Percentiles rank a stretch among this genome's conserved stretches.
Conservation (phyloP, 345 rosid genomes). For the Gossypium arboreum region DNA sequence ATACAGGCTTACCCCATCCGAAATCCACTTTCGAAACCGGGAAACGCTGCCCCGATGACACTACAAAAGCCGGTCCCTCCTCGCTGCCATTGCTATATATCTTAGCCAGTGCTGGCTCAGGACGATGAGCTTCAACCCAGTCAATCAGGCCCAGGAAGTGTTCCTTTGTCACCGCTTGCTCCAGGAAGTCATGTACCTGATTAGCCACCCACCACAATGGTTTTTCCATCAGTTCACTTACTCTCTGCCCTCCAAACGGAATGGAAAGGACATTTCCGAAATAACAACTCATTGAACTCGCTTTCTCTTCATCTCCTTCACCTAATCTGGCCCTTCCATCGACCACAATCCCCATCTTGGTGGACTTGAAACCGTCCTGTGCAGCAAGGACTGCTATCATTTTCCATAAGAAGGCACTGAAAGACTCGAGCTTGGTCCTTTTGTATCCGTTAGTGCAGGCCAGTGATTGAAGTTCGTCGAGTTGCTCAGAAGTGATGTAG, state of each 20-base stretch:
- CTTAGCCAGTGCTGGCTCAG: conserved; percentile 40
- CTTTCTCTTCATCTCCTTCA: neutral
- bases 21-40: conserved; percentile 41
- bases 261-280: conserved; percentile 70
- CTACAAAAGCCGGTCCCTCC: conserved; percentile 51
- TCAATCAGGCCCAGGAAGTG: conserved; percentile 65
- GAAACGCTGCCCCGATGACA: conserved; percentile 59
- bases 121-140: conserved; percentile 64
- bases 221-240: conserved; percentile 26
- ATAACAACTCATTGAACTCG: conserved; percentile 26
- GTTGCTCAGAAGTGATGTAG: conserved; percentile 26
- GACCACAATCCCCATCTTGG: conserved; percentile 57
- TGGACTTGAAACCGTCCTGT: neutral
- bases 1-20: conserved; percentile 52
- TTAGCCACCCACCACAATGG: conserved; percentile 47
- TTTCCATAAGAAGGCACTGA: conserved; percentile 60
- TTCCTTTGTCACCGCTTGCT: conserved; percentile 33
- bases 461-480: conserved; percentile 32
- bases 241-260: conserved; percentile 33
- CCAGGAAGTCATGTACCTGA: conserved; percentile 45
- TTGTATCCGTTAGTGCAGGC: conserved; percentile 31
- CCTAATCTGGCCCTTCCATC: conserved; percentile 50
- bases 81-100: conserved; percentile 32
- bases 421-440: conserved; percentile 49
- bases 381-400: conserved; percentile 32